Conservation (phyloP, 441 rosid genomes). For the Gossypium trilobum region DNA sequence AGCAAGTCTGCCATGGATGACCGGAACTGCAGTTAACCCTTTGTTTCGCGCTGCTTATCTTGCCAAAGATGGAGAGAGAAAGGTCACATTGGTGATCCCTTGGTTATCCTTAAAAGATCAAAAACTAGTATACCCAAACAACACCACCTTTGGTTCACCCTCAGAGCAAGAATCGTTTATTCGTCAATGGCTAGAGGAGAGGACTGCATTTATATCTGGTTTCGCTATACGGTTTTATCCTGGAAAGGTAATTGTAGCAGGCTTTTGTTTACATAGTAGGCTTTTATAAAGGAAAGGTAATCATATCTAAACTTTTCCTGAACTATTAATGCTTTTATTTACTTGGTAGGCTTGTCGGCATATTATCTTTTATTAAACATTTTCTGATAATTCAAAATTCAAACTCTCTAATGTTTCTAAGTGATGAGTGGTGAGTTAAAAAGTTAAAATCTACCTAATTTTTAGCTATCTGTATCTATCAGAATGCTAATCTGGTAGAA, state of each 20-base stretch:
- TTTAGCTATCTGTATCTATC: not conserved
- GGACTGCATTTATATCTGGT: slow-evolving; percentile 41
- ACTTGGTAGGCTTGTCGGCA: not conserved
- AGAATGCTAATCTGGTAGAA: not conserved
- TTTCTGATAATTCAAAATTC: not conserved
- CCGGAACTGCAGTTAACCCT: slow-evolving; percentile 95
- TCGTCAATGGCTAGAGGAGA: slow-evolving; percentile 69
- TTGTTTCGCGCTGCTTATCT: slow-evolving; percentile 90
- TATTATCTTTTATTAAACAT: not conserved
- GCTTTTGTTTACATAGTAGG: not conserved
- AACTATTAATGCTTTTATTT: not conserved
- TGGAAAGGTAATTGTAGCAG: slow-evolving; percentile 48
- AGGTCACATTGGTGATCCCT: slow-evolving; percentile 81
- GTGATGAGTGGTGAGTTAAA: not conserved
- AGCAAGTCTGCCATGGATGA: slow-evolving; percentile 94
- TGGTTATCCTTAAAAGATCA: slow-evolving; percentile 77
- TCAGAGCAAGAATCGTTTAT: slow-evolving; percentile 64
- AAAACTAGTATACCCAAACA: slow-evolving; percentile 55
- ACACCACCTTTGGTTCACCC: slow-evolving; percentile 52
- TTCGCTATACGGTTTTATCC: slow-evolving; percentile 69
- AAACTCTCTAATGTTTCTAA: not conserved
- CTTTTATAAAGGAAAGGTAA: not conserved
- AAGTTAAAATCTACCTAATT: not conserved
- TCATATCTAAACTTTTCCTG: not conserved
- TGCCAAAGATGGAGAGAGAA: slow-evolving; percentile 53